A percentile compares a stretch with the other conserved stretches of the same genome.
These are phyloP conservation scores for Chaetomium olivaceum DNA, from an alignment of 2,329 filamentous ascomycete species.

Conservation along the genomic window DNA sequence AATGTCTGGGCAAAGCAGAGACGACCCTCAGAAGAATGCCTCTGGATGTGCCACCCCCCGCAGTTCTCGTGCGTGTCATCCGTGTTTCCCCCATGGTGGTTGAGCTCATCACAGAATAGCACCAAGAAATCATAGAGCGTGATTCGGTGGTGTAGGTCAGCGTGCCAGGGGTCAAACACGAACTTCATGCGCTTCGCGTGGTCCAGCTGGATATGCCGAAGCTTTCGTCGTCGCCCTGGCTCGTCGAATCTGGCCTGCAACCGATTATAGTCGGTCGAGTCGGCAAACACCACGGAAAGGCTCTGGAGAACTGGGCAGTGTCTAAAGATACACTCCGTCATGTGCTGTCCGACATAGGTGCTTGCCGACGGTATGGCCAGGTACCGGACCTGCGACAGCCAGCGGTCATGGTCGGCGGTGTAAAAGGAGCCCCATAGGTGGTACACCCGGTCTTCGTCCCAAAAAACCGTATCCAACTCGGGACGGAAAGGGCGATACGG, in stretches of 20 bases:
- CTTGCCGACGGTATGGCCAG: slow-evolving; percentile 6
- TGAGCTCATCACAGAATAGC: background rate
- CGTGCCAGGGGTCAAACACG: background rate
- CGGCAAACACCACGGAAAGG: slow-evolving; percentile 4
- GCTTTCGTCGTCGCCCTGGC: background rate
- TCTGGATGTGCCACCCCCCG: background rate
- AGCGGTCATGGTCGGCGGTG: background rate
- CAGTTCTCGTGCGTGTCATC: background rate
- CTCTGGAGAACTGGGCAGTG: slow-evolving; percentile 2
- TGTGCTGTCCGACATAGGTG: background rate
- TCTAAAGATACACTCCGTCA: background rate
- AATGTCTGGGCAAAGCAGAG: slow-evolving; percentile 1
- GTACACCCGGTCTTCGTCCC: background rate
- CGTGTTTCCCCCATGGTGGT: background rate
- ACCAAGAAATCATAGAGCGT: background rate
- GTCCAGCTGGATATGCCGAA: background rate
- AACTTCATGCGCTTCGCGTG: slow-evolving; percentile 1
- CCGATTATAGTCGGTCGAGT: background rate
- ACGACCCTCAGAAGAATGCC: background rate
- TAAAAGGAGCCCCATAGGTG: background rate
- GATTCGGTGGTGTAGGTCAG: background rate
- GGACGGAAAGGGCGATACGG: slow-evolving; percentile 10
- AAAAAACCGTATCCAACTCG: slow-evolving; percentile 8
- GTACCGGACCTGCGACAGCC: slow-evolving; percentile 10
- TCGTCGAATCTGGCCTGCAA: background rate